Evolutionary conservation across 2,329 filamentous ascomycete genomes (phyloP).

Genomic region (Sporothrix euskadiensis): DNA sequence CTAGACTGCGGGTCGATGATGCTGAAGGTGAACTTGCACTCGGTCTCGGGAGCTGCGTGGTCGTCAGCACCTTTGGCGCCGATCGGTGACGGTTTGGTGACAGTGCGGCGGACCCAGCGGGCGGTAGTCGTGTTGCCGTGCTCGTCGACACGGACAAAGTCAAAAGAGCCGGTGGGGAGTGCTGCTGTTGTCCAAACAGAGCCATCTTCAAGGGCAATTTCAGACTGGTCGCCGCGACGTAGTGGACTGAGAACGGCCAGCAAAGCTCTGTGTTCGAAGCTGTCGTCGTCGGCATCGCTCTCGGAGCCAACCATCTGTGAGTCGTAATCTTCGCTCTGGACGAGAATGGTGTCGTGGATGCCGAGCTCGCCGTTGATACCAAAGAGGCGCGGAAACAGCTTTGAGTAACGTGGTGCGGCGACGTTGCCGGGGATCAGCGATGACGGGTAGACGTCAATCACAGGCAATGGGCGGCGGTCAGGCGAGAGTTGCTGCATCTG

Average conservation of each 20-base stretch:
- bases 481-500: conserved; percentile 69
- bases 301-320: conserved; percentile 38
- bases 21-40: conserved; percentile 71
- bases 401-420: conserved; percentile 59
- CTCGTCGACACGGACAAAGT: conserved; percentile 63
- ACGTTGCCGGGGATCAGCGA: conserved; percentile 57
- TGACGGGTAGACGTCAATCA: conserved; percentile 72
- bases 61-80: not conserved
- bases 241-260: conserved; percentile 69
- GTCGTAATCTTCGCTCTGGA: conserved; percentile 69
- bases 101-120: conserved; percentile 64
- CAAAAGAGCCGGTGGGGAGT: conserved; percentile 60
- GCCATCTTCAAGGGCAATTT: conserved; percentile 68
- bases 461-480: conserved; percentile 63
- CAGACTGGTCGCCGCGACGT: conserved; percentile 56
- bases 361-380: conserved; percentile 63
- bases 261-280: conserved; percentile 50
- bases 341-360: conserved; percentile 68
- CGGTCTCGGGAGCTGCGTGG: conserved; percentile 38
- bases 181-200: conserved; percentile 58
- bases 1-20: conserved; percentile 68
- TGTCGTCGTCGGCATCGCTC: conserved; percentile 51
- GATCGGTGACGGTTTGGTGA: conserved; percentile 34
- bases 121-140: conserved; percentile 61
- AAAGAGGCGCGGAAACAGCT: conserved; percentile 65